A percentile compares a stretch with the other conserved stretches of the same genome.
Evolutionary conservation across 2,329 filamentous ascomycete species (phyloP).

Genomic region (Colletotrichum filicis): DNA sequence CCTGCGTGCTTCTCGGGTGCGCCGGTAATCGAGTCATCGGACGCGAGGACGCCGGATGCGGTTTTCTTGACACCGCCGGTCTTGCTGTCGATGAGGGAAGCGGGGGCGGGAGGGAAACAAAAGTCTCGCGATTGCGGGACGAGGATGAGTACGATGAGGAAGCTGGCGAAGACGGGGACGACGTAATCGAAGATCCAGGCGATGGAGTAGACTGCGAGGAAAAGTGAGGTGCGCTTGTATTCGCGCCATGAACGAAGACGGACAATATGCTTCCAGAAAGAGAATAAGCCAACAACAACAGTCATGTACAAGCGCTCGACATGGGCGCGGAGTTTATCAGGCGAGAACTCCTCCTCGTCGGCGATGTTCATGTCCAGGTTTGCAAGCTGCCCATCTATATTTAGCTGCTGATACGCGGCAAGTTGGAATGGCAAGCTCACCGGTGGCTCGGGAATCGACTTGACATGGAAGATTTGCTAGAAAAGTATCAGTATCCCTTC

Average conservation of each 20-base stretch:
- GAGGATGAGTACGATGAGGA: conserved; percentile 72
- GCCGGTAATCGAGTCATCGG: conserved; percentile 80
- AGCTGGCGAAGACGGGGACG: conserved; percentile 67
- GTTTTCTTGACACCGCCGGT: conserved; percentile 84
- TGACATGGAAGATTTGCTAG: conserved; percentile 72
- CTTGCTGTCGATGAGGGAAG: conserved; percentile 75
- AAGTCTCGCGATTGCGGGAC: conserved; percentile 70
- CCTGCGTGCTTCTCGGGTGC: conserved; percentile 86
- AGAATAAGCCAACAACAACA: conserved; percentile 74
- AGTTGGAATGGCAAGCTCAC: conserved; percentile 54
- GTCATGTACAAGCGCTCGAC: conserved; percentile 87
- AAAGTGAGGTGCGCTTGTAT: conserved; percentile 72
- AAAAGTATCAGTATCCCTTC: conserved; percentile 40
- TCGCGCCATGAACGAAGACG: conserved; percentile 85
- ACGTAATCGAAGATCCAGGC: conserved; percentile 82
- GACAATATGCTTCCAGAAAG: conserved; percentile 77
- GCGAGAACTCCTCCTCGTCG: conserved; percentile 85
- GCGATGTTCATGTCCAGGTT: conserved; percentile 83
- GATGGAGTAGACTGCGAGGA: conserved; percentile 64
- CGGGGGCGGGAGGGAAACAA: conserved; percentile 82
- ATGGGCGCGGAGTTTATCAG: conserved; percentile 82
- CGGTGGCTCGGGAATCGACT: conserved; percentile 62
- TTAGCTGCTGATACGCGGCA: background rate
- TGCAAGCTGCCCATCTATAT: conserved; percentile 56
- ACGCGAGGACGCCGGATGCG: conserved; percentile 78